phyloP scores from a whole-genome alignment of 108 stramenopile genomes.

The Schizochytrium sp. region DNA sequence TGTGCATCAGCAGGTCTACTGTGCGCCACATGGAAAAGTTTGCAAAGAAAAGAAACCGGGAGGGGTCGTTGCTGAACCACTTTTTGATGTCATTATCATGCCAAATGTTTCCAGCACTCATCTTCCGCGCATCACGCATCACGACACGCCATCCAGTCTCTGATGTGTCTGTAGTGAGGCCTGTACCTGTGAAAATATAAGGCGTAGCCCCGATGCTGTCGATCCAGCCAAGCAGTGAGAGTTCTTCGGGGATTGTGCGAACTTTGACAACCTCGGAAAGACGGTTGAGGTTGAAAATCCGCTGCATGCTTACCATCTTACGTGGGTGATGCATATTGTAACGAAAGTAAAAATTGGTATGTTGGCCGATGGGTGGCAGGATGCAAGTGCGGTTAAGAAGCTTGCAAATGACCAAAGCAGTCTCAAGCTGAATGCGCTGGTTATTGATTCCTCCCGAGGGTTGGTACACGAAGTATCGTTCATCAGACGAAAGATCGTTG shows the following conservation, averaged over 20 bases:
- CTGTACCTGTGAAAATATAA: not conserved
- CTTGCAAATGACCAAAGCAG: conserved; percentile 23
- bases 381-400: conserved; percentile 30
- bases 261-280: conserved; percentile 39
- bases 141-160: conserved; percentile 54
- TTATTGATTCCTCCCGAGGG: conserved; percentile 41
- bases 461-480: conserved; percentile 49
- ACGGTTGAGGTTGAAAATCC: conserved; percentile 19
- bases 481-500: not conserved
- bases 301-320: conserved; percentile 54
- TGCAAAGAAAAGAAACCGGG: conserved; percentile 41
- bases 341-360: conserved; percentile 46
- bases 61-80: not conserved
- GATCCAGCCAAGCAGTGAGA: not conserved
- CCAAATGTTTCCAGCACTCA: not conserved
- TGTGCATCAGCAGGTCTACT: conserved; percentile 39
- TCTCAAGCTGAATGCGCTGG: conserved; percentile 55
- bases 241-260: conserved; percentile 26
- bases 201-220: conserved; percentile 44
- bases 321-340: conserved; percentile 49
- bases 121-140: conserved; percentile 52
- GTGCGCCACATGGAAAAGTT: conserved; percentile 55
- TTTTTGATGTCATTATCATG: conserved; percentile 25
- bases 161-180: not conserved
- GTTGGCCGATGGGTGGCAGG: conserved; percentile 28